Base-by-base conservation (phyloP, 148 eudicot species). In the Camellia lanceoleosa region DNA sequence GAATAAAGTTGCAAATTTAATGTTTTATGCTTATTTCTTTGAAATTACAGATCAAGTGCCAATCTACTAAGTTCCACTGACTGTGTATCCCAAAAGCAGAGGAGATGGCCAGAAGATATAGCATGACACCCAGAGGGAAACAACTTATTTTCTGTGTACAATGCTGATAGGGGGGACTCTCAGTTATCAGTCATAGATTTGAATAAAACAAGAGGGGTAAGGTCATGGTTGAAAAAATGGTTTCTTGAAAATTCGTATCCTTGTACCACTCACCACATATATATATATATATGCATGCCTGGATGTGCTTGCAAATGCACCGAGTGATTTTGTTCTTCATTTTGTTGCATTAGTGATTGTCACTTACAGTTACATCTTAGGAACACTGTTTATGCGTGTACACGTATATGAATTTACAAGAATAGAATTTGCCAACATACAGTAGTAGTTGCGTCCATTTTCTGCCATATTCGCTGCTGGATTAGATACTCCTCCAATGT, bases 31-130 rank as follows among this genome's bases (percentile, higher is more conserved):
- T 83, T 71, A 52, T 30, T 13, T 56, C n/a, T 69, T 61, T 43
- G 49, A 60, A 75, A 85, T 65, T 90, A 80, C 88, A 96, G 99
- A 86, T 92, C 95, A 64, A 88, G 90, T 82, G 97, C 98, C 76
- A 87, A 81, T 85, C 88, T 86, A 78, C 83, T 93, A 67, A 92
- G 92, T 89, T 74, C 86, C 54, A 87, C 91, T 58, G 99, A 93
- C 16, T 88, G 97, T 75, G 71, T 75, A 64, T 92, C 99, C 14
- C 91, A 85, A 55, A 93, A 91, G 87, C 89, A 88, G 68, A 91
- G 97, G 85, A 91, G 98, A 86, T 96, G 99, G 99, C 95, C 99
- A 49, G 99, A 96, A 91, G 99, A 96, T 88, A 86, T 93, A 80
- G 92, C 99, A 46, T 96, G 98, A 97, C 99, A 93, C 84, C 99